A percentile compares a stretch with the other conserved stretches of the same genome.
phyloP scores from a whole-genome alignment of 2,329 filamentous ascomycete species.

The Thelonectria discophora region DNA sequence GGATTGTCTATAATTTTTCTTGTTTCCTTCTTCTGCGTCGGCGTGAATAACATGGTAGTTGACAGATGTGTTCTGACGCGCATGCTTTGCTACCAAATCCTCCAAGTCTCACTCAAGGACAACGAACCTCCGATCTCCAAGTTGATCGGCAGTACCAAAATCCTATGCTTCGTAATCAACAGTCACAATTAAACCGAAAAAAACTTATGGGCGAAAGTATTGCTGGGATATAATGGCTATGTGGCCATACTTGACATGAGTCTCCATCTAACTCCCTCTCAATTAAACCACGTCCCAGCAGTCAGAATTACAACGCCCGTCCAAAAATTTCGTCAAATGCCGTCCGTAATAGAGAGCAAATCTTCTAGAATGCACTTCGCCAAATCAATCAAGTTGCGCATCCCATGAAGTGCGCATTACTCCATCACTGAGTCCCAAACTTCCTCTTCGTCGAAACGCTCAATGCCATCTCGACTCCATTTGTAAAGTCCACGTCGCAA shows the following conservation, averaged over 20 bases:
- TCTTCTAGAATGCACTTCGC: conserved; percentile 38
- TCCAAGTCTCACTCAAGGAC: too few species aligned
- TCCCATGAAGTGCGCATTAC: conserved; percentile 33
- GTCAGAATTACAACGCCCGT: conserved; percentile 46
- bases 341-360: conserved; percentile 45
- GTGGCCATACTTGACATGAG: conserved; percentile 38
- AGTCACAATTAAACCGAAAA: not conserved
- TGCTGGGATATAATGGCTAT: conserved; percentile 34
- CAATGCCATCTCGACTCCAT: conserved; percentile 46
- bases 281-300: conserved; percentile 45
- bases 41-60: too few species aligned
- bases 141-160: too few species aligned
- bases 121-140: too few species aligned
- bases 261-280: conserved; percentile 39
- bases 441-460: conserved; percentile 46
- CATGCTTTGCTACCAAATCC: too few species aligned
- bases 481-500: conserved; percentile 47
- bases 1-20: too few species aligned
- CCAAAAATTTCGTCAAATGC: conserved; percentile 50
- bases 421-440: conserved; percentile 42
- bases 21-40: too few species aligned
- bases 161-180: too few species aligned
- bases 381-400: conserved; percentile 32
- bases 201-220: not conserved
- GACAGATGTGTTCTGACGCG: too few species aligned